Percentiles rank a stretch among this genome's conserved stretches.
These are phyloP conservation scores for Gynandropsis gynandra DNA, from an alignment of 345 rosid species.

Conservation along the genomic window DNA sequence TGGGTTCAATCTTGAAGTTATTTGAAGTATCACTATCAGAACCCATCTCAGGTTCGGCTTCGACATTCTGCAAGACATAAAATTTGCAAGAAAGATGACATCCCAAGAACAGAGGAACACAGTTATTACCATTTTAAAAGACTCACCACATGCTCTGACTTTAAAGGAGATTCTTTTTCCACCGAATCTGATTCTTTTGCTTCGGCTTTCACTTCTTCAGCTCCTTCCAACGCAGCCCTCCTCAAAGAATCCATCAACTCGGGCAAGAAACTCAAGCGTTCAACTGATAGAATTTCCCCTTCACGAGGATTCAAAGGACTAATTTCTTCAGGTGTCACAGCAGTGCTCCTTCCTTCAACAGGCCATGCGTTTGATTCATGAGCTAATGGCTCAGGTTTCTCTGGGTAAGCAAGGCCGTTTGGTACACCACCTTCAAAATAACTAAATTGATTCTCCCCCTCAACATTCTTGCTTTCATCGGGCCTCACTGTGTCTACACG, in stretches of 20 bases:
- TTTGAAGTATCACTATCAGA: slow-evolving; percentile 51
- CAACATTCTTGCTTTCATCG: slow-evolving; percentile 26
- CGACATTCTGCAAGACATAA: slow-evolving; percentile 42
- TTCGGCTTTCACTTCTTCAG: slow-evolving; percentile 58
- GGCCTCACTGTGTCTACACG: slow-evolving; percentile 30
- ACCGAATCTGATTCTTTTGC: slow-evolving; percentile 37
- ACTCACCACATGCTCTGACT: slow-evolving; percentile 59
- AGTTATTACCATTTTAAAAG: slow-evolving; percentile 15
- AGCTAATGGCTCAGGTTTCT: slow-evolving; percentile 25
- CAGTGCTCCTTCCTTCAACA: slow-evolving; percentile 24
- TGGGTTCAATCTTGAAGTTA: slow-evolving; percentile 71
- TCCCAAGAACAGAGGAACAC: slow-evolving; percentile 10
- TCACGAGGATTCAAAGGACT: slow-evolving; percentile 33
- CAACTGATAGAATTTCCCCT: slow-evolving; percentile 40
- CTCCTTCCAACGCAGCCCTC: slow-evolving; percentile 74
- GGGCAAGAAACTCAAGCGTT: slow-evolving; percentile 47
- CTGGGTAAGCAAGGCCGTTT: slow-evolving; percentile 15
- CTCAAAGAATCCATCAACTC: slow-evolving; percentile 64
- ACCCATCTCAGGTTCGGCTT: slow-evolving; percentile 58
- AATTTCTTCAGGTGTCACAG: slow-evolving; percentile 28
- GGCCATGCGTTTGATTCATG: slow-evolving; percentile 18
- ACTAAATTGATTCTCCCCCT: slow-evolving; percentile 33
- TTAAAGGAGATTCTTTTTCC: slow-evolving; percentile 31
- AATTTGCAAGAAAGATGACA: slow-evolving; percentile 23
- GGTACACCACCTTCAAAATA: slow-evolving; percentile 26